phyloP scores from a whole-genome alignment of 1,139 yeast species.

The Williopsis jadinii region DNA sequence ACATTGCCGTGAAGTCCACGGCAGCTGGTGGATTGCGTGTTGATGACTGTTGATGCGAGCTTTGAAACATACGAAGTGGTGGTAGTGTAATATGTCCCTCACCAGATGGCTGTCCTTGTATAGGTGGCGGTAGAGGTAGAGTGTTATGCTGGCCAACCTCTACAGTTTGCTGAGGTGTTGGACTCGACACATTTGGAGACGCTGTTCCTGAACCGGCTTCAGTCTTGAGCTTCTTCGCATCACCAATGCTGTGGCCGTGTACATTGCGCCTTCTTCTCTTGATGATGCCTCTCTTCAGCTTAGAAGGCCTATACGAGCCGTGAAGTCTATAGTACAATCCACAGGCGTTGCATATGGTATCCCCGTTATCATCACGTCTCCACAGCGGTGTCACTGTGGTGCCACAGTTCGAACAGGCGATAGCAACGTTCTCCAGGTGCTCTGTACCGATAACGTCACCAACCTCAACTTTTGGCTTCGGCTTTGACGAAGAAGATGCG shows the following conservation, averaged over 20 bases:
- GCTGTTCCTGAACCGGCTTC: neutral
- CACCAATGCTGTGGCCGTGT: neutral
- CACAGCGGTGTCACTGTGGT: constrained; percentile 82
- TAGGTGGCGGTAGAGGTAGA: constrained; percentile 1
- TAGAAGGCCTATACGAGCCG: constrained; percentile 72
- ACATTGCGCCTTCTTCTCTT: constrained; percentile 57
- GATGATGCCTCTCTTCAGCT: constrained; percentile 65
- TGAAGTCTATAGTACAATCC: constrained; percentile 73
- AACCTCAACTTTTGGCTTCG: constrained; percentile 12
- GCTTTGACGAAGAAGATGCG: neutral
- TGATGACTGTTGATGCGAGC: constrained; percentile 4
- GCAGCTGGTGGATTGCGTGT: constrained; percentile 17
- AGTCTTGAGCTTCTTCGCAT: constrained; percentile 2
- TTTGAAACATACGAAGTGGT: constrained; percentile 19
- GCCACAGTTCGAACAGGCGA: constrained; percentile 77
- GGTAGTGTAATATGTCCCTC: constrained; percentile 15
- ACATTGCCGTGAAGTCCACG: constrained; percentile 24
- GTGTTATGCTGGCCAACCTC: neutral
- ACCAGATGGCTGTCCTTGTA: neutral
- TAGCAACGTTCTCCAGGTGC: constrained; percentile 41
- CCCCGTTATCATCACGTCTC: constrained; percentile 77
- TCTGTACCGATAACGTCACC: constrained; percentile 19
- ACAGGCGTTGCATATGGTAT: constrained; percentile 83
- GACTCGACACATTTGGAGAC: neutral
- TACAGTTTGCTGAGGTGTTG: neutral